These are phyloP conservation scores for Vigna unguiculata DNA, from an alignment of 306 rosid genomes.

Conservation along the genomic window DNA sequence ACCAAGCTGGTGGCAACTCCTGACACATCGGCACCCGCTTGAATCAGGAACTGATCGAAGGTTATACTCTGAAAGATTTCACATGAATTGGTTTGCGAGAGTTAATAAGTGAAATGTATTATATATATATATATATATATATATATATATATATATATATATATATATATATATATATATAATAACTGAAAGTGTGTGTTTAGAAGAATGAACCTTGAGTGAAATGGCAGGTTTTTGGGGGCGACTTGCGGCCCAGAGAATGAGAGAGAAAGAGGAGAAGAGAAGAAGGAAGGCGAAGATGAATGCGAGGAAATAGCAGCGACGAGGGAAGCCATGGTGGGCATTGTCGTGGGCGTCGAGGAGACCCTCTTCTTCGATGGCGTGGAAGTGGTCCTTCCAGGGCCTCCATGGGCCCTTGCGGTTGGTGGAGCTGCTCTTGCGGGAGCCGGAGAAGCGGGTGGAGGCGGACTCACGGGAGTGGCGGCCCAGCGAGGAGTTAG, in stretches of 20 bases:
- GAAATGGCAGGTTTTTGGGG: slow-evolving; percentile 76
- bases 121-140: too few relatives aligned
- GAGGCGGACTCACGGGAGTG: slow-evolving; percentile 93
- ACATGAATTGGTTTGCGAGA: background rate
- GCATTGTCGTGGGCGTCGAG: slow-evolving; percentile 51
- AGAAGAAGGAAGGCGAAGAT: slow-evolving; percentile 55
- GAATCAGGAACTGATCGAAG: slow-evolving; percentile 78
- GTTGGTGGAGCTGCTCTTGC: slow-evolving; percentile 43
- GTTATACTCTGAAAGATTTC: slow-evolving; percentile 62
- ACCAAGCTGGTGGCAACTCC: slow-evolving; percentile 88
- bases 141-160: too few relatives aligned
- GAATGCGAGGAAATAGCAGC: slow-evolving; percentile 71
- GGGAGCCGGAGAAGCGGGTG: slow-evolving; percentile 83
- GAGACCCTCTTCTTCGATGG: slow-evolving; percentile 89
- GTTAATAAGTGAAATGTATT: background rate
- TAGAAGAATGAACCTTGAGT: slow-evolving; percentile 57
- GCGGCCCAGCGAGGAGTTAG: slow-evolving; percentile 87
- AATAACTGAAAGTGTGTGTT: too few relatives aligned
- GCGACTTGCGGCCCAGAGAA: slow-evolving; percentile 87
- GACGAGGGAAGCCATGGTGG: slow-evolving; percentile 49
- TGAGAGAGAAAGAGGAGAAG: slow-evolving; percentile 73
- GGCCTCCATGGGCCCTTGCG: slow-evolving; percentile 62
- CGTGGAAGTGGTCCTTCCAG: slow-evolving; percentile 69
- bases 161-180: too few relatives aligned
- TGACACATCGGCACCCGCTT: slow-evolving; percentile 85